Evolutionary conservation across 2,329 filamentous ascomycete genomes (phyloP).

Genomic region (Tolypocladium guangdongense): DNA sequence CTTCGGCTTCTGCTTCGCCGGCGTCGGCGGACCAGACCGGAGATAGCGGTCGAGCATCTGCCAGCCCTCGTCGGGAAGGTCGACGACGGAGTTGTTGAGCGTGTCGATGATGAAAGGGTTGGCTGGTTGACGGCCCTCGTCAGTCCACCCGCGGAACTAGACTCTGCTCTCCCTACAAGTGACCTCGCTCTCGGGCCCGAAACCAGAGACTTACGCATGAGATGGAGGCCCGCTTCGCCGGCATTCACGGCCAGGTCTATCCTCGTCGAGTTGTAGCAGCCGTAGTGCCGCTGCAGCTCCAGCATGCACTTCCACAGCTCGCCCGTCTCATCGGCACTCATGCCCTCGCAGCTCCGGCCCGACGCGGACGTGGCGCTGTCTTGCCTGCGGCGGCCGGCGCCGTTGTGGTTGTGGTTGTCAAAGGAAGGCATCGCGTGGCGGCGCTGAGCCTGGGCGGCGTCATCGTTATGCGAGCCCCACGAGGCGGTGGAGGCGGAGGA

Average conservation of each 20-base stretch:
- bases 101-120: slow-evolving; percentile 30
- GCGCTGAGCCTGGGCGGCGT: background rate
- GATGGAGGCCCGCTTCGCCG: slow-evolving; percentile 23
- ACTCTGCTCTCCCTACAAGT: no score
- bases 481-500: slow-evolving; percentile 2
- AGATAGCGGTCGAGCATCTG: slow-evolving; percentile 21
- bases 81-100: slow-evolving; percentile 24
- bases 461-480: background rate
- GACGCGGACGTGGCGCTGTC: slow-evolving; percentile 6
- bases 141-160: background rate
- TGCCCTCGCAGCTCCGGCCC: slow-evolving; percentile 19
- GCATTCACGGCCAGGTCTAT: slow-evolving; percentile 35
- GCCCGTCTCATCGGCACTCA: slow-evolving; percentile 26
- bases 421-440: background rate
- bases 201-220: slow-evolving; percentile 27
- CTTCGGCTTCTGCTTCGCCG: slow-evolving; percentile 9
- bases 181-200: background rate
- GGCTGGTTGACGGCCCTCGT: slow-evolving; percentile 10
- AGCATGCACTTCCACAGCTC: slow-evolving; percentile 39
- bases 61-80: slow-evolving; percentile 25
- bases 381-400: slow-evolving; percentile 6
- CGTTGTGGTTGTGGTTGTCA: slow-evolving; percentile 6
- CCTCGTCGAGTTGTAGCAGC: slow-evolving; percentile 37
- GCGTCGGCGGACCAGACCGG: background rate
- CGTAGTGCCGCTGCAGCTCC: slow-evolving; percentile 32